A percentile compares a stretch with the other conserved stretches of the same genome.
Conservation (phyloP, 495 filamentous ascomycete species). For the Cryomyces antarcticus region DNA sequence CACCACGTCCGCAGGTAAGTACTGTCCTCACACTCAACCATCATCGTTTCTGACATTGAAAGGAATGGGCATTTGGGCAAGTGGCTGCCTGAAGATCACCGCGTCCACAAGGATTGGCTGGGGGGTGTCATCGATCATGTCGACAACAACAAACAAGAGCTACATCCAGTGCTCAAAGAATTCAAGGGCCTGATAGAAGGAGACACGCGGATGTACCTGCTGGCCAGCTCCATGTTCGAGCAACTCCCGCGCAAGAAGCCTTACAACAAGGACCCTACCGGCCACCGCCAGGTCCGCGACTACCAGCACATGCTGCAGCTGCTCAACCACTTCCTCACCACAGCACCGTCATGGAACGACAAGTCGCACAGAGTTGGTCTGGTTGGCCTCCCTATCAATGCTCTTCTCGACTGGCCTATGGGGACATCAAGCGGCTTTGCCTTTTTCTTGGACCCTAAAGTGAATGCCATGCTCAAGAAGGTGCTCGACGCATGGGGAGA, state of each 20-base stretch:
- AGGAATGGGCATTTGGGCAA: conserved; percentile 23
- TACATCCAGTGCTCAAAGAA: conserved; percentile 23
- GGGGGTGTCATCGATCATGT: conserved; percentile 24
- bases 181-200: conserved; percentile 28
- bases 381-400: conserved; percentile 50
- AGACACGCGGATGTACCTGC: conserved; percentile 15
- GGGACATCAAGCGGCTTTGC: conserved; percentile 45
- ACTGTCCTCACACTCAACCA: too few relatives aligned
- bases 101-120: conserved; percentile 30
- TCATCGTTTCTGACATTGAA: too few relatives aligned
- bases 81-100: conserved; percentile 34
- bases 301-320: not conserved
- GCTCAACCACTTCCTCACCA: too few relatives aligned
- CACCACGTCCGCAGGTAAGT: too few relatives aligned
- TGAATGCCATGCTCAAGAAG: conserved; percentile 48
- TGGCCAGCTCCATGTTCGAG: conserved; percentile 16
- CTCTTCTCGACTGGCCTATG: conserved; percentile 56
- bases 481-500: conserved; percentile 47
- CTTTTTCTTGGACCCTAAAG: conserved; percentile 42
- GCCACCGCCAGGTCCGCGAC: not conserved
- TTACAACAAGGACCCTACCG: not conserved
- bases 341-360: too few relatives aligned
- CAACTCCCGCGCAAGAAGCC: conserved; percentile 17
- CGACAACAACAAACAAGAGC: conserved; percentile 21
- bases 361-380: too few relatives aligned